Evolutionary conservation across 805 yeast genomes (phyloP).

Genomic region (Sugiyamaella marilandica): DNA sequence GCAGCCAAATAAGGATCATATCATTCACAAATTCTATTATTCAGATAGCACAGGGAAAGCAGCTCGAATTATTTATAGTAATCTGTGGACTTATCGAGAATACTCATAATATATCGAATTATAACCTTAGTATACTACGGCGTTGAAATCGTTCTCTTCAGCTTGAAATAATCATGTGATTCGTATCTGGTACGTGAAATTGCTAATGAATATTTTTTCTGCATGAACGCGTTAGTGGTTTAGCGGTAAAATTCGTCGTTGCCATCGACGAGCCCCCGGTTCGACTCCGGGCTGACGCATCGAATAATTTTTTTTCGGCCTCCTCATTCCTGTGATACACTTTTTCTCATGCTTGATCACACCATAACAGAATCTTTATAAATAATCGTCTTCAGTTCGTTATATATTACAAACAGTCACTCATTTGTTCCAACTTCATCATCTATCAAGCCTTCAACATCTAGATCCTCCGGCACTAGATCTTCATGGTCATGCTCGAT

Average conservation of each 20-base stretch:
- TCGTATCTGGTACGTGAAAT: too few species aligned
- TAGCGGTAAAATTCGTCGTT: conserved; percentile 54
- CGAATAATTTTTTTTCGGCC: conserved; percentile 23
- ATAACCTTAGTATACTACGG: too few species aligned
- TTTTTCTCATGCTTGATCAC: conserved; percentile 12
- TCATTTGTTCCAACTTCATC: not conserved
- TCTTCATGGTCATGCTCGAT: not conserved
- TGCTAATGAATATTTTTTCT: not conserved
- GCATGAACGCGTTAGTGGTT: conserved; percentile 43
- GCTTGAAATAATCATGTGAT: too few species aligned
- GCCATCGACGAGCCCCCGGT: conserved; percentile 58
- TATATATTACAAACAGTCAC: not conserved
- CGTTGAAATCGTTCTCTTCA: too few species aligned
- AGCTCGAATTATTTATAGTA: too few species aligned
- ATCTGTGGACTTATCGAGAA: too few species aligned
- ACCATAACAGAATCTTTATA: not conserved
- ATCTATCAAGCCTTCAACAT: conserved; percentile 1
- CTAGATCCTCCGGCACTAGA: conserved; percentile 2
- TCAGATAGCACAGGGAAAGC: too few species aligned
- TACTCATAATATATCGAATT: too few species aligned
- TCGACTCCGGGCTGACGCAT: conserved; percentile 57
- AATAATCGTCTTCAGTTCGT: not conserved
- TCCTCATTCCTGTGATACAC: not conserved
- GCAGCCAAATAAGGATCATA: too few species aligned
- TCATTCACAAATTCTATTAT: too few species aligned